Percentiles rank a stretch among this genome's conserved stretches.
phyloP scores from a whole-genome alignment of 2,329 filamentous ascomycete species.

The Dactylellina haptotyla region DNA sequence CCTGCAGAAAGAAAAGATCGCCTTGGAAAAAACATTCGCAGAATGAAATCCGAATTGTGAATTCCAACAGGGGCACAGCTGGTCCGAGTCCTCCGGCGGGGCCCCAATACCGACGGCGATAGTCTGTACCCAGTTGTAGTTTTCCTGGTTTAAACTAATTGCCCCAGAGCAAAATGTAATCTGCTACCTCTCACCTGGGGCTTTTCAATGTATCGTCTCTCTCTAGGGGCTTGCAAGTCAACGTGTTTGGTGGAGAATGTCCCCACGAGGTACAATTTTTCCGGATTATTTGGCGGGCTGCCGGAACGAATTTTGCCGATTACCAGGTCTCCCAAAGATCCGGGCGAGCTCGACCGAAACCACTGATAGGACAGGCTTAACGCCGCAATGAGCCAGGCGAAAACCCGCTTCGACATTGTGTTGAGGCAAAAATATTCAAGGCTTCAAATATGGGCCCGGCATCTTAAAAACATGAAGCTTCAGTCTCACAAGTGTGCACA shows the following conservation, averaged over 20 bases:
- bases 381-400: conserved; percentile 4
- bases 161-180: background rate
- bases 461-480: too few relatives aligned
- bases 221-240: background rate
- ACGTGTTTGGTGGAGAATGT: conserved; percentile 41
- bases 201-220: background rate
- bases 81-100: too few relatives aligned
- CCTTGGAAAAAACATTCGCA: background rate
- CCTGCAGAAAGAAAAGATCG: background rate
- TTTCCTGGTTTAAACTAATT: too few relatives aligned
- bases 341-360: conserved; percentile 28
- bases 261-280: conserved; percentile 46
- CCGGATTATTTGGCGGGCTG: conserved; percentile 43
- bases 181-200: background rate
- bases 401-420: conserved; percentile 26
- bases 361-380: background rate
- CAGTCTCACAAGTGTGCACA: too few relatives aligned
- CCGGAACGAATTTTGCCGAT: conserved; percentile 54
- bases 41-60: background rate
- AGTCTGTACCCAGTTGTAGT: too few relatives aligned
- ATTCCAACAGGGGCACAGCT: background rate
- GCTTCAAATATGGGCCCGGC: background rate
- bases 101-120: too few relatives aligned
- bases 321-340: conserved; percentile 33
- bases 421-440: conserved; percentile 40